A percentile compares a stretch with the other conserved stretches of the same genome.
phyloP scores from a whole-genome alignment of 768 basidiomycete species.

The Pleurotus salmoneostramineus region DNA sequence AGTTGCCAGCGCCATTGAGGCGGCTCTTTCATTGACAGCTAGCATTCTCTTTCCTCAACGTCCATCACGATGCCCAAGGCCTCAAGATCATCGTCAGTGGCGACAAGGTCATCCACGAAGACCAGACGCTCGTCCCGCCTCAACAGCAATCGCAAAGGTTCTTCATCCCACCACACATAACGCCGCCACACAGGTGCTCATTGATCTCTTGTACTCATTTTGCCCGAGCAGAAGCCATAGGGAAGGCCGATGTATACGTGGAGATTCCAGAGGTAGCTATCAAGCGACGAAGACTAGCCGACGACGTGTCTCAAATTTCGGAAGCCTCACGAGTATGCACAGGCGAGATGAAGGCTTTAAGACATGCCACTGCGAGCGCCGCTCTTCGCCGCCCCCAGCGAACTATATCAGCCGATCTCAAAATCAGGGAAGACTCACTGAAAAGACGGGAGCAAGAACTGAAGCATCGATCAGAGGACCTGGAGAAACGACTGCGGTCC shows the following conservation, averaged over 20 bases:
- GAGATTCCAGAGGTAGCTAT: constrained; percentile 15
- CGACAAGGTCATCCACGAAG: constrained; percentile 6
- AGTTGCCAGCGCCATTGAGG: neutral
- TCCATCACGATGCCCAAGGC: constrained; percentile 14
- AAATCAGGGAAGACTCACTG: constrained; percentile 31
- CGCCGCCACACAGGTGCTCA: neutral
- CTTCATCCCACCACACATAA: neutral
- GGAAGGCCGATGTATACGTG: constrained; percentile 14
- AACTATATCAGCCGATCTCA: constrained; percentile 34
- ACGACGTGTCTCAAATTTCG: neutral
- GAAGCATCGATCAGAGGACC: constrained; percentile 27
- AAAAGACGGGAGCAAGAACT: constrained; percentile 36
- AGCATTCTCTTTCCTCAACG: constrained; percentile 9
- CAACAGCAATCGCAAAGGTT: constrained; percentile 11
- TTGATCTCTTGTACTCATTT: neutral
- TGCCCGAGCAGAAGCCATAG: constrained; percentile 1
- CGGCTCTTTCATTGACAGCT: neutral
- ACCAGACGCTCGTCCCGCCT: constrained; percentile 13
- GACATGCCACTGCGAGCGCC: constrained; percentile 16
- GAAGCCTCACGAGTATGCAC: neutral
- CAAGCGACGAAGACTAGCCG: constrained; percentile 6
- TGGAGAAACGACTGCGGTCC: constrained; percentile 35
- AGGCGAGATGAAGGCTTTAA: neutral
- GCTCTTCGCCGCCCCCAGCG: constrained; percentile 33
- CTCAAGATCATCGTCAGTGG: constrained; percentile 1